A percentile compares a stretch with the other conserved stretches of the same genome.
phyloP scores from a whole-genome alignment of 192 early-diverging fungal species.

The Podila epigama region DNA sequence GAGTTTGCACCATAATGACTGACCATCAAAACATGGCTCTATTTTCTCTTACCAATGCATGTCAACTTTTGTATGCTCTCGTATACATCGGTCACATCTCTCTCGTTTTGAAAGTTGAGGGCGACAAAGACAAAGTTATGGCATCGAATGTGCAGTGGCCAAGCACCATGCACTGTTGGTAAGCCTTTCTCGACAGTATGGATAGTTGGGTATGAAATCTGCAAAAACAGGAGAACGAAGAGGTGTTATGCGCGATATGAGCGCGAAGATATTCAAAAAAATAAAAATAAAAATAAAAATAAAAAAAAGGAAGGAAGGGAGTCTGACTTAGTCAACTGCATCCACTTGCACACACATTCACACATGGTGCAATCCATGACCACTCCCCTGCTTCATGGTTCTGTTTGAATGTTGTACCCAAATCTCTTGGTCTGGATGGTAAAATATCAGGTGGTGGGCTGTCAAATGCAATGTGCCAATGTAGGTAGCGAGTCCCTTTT shows the following conservation, averaged over 20 bases:
- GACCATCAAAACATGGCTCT: background rate
- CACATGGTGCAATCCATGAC: too few relatives aligned
- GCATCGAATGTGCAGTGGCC: slow-evolving; percentile 71
- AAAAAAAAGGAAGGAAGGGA: too few relatives aligned
- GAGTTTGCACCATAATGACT: too few relatives aligned
- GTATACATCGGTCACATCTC: slow-evolving; percentile 77
- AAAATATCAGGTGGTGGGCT: slow-evolving; percentile 81
- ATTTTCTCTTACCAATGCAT: slow-evolving; percentile 69
- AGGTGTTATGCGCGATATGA: background rate
- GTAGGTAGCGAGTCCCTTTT: slow-evolving; percentile 44
- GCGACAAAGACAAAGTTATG: slow-evolving; percentile 84
- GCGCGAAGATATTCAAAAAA: background rate
- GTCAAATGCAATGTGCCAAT: slow-evolving; percentile 74
- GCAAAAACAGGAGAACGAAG: slow-evolving; percentile 5
- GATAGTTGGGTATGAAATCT: slow-evolving; percentile 88
- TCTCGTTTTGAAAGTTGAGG: slow-evolving; percentile 71
- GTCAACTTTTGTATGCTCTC: slow-evolving; percentile 81
- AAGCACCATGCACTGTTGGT: slow-evolving; percentile 48
- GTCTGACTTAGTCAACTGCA: too few relatives aligned
- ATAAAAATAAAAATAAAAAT: too few relatives aligned
- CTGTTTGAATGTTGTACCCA: slow-evolving; percentile 60
- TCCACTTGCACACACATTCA: too few relatives aligned
- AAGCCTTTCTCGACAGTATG: slow-evolving; percentile 81
- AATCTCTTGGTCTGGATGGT: slow-evolving; percentile 59
- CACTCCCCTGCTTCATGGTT: too few relatives aligned